Conservation (phyloP, 176 grass and related monocot species). For the Ampelocalamus luodianensis region DNA sequence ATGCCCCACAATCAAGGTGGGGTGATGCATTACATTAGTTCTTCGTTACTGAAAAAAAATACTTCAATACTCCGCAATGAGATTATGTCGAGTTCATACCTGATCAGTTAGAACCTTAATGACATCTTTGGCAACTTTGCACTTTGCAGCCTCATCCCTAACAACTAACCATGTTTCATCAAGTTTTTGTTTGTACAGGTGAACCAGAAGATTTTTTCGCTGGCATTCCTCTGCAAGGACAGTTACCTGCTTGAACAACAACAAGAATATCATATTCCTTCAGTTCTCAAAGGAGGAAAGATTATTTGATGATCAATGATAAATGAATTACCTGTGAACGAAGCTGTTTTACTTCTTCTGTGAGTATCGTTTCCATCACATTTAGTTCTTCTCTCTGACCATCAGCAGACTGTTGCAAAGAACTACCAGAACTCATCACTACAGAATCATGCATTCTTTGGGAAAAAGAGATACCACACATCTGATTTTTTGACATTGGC, state of each 20-base stretch:
- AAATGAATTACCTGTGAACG: slow-evolving; percentile 67
- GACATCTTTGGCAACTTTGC: slow-evolving; percentile 75
- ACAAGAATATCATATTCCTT: slow-evolving; percentile 20
- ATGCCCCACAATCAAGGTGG: not conserved
- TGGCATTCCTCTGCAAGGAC: slow-evolving; percentile 67
- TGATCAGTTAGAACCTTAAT: slow-evolving; percentile 80
- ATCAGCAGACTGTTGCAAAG: slow-evolving; percentile 41
- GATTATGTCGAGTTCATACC: slow-evolving; percentile 49
- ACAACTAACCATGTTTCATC: slow-evolving; percentile 83
- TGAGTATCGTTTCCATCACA: slow-evolving; percentile 62
- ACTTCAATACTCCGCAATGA: slow-evolving; percentile 12
- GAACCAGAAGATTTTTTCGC: slow-evolving; percentile 59
- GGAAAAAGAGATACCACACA: slow-evolving; percentile 38
- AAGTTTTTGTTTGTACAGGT: slow-evolving; percentile 77
- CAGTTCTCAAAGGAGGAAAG: not conserved
- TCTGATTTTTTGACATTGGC: slow-evolving; percentile 32
- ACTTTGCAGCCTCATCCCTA: slow-evolving; percentile 89
- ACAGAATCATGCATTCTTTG: slow-evolving; percentile 47
- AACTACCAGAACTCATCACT: slow-evolving; percentile 23
- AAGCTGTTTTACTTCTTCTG: slow-evolving; percentile 69
- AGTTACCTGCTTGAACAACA: slow-evolving; percentile 55
- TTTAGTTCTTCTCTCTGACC: slow-evolving; percentile 50
- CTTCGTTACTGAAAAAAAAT: not conserved
- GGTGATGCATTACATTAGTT: not conserved
- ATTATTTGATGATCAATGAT: not conserved